These are phyloP conservation scores for Candida silvatica DNA, from an alignment of 805 yeast species.

Conservation along the genomic window DNA sequence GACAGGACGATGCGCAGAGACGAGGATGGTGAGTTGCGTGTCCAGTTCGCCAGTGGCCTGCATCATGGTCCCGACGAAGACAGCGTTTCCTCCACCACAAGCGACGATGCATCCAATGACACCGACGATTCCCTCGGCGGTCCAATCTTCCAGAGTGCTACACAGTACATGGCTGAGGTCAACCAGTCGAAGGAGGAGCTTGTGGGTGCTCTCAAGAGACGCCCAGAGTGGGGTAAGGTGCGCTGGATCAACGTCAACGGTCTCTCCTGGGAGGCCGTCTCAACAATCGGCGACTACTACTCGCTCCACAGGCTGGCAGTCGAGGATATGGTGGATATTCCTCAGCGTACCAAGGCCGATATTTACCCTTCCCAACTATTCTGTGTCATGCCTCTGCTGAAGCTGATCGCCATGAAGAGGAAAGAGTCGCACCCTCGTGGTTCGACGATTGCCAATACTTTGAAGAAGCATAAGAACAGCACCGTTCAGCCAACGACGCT, in stretches of 20 bases:
- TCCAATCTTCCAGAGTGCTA: not conserved
- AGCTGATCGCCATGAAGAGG: constrained; percentile 29
- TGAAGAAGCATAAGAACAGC: not conserved
- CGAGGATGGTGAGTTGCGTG: constrained; percentile 2
- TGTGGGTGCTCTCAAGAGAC: constrained; percentile 19
- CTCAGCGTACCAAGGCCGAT: constrained; percentile 52
- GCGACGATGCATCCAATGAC: not conserved
- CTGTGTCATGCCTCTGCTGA: constrained; percentile 44
- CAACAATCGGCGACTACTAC: constrained; percentile 34
- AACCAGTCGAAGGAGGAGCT: constrained; percentile 21
- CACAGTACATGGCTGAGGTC: constrained; percentile 11
- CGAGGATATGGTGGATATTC: constrained; percentile 57
- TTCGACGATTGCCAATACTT: not conserved
- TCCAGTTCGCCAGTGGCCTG: not conserved
- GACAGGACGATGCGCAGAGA: constrained; percentile 3
- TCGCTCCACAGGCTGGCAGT: constrained; percentile 45
- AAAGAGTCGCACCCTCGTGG: not conserved
- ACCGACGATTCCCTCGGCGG: not conserved
- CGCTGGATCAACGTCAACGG: constrained; percentile 55
- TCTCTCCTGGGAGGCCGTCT: constrained; percentile 52
- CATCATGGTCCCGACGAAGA: not conserved
- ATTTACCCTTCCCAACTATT: constrained; percentile 43
- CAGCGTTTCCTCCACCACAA: not conserved
- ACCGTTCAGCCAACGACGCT: not conserved
- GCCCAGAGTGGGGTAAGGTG: constrained; percentile 42